Base-by-base conservation (phyloP, 2,329 filamentous ascomycete genomes). In the Aspergillus sojae region DNA sequence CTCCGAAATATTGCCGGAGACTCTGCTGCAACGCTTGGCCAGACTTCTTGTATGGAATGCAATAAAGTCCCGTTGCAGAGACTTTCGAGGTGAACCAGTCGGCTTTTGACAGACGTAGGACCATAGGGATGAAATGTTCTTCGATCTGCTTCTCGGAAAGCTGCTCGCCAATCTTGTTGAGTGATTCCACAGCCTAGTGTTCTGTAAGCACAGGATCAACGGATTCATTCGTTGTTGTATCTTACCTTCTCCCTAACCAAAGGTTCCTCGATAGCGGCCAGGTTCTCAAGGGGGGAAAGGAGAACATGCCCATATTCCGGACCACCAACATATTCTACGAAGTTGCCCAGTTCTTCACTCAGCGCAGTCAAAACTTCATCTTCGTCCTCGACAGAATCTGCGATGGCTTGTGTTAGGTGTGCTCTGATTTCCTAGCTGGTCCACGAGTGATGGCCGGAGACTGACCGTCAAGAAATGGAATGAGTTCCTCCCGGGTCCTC, bases 31-130 rank as follows among this genome's bases (percentile, higher is more conserved):
- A 88, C n/a, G 89, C 86, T 58, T 90, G 86, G 61, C 93, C 91
- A 64, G 95, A 93, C 84, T 96, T 96, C 74, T 89, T 91, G 84
- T 99, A 99, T 68, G 95, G 94, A 56, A 89, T 88, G 77, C 92
- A 95, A 84, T 94, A 99, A 67, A 99, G 90, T 67, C 95, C 95
- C 69, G 94, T 97, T 67, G 94, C 95, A 36, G 95, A 99, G 69
- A 99, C 95, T 83, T 98, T 99, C 69, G 95, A 98, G 62, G 95
- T 99, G 81, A 99, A 99, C 95, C 95, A 99, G 82, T 99, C 95
- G 81, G 95, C 95, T 86, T 98, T 99, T 69, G 95, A 96, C 66
- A 99, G 91, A 77, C 95, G 93, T 75, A 96, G 88, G 64, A 94
- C 94, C 75, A 99, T 90, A 66, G 95, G 95, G 72, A 99, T 94